Conservation (phyloP, 1,139 yeast species). For the Magnusiomyces magnusii region DNA sequence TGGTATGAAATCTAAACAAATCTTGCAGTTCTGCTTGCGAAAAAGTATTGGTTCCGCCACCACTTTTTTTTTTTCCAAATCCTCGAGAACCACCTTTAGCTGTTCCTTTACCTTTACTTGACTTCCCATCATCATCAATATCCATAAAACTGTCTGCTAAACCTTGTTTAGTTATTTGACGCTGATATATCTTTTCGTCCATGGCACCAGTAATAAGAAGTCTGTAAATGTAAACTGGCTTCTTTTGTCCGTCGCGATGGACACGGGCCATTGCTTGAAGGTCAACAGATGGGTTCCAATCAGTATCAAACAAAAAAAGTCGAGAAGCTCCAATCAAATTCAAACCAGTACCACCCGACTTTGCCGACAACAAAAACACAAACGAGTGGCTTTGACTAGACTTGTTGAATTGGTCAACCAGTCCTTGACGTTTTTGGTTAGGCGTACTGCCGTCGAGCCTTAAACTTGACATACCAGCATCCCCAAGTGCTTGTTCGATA, state of each 20-base stretch:
- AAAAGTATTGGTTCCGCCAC: conserved; percentile 34
- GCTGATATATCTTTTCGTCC: conserved; percentile 89
- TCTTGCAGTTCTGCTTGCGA: conserved; percentile 58
- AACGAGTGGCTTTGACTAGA: conserved; percentile 39
- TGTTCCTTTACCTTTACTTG: conserved; percentile 20
- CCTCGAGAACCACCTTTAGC: conserved; percentile 5
- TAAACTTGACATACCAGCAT: conserved; percentile 22
- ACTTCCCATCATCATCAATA: conserved; percentile 20
- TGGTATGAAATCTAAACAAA: conserved; percentile 52
- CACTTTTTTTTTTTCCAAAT: conserved; percentile 32
- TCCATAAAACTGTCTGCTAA: conserved; percentile 74
- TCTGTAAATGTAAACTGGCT: conserved; percentile 74
- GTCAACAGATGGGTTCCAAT: conserved; percentile 93
- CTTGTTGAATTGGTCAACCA: conserved; percentile 66
- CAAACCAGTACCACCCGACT: conserved; percentile 92
- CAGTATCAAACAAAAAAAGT: conserved; percentile 75
- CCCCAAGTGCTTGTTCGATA: conserved; percentile 49
- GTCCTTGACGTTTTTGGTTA: conserved; percentile 49
- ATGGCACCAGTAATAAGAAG: conserved; percentile 69
- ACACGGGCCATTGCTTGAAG: conserved; percentile 94
- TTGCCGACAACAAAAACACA: conserved; percentile 75
- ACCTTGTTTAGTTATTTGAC: conserved; percentile 83
- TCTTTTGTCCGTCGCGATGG: conserved; percentile 85
- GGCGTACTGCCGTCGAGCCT: conserved; percentile 86
- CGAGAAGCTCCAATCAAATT: conserved; percentile 89